Percentiles rank a stretch among this genome's conserved stretches.
Evolutionary conservation across 2,329 filamentous ascomycete species (phyloP).

Genomic region (Trichoderma koningii): DNA sequence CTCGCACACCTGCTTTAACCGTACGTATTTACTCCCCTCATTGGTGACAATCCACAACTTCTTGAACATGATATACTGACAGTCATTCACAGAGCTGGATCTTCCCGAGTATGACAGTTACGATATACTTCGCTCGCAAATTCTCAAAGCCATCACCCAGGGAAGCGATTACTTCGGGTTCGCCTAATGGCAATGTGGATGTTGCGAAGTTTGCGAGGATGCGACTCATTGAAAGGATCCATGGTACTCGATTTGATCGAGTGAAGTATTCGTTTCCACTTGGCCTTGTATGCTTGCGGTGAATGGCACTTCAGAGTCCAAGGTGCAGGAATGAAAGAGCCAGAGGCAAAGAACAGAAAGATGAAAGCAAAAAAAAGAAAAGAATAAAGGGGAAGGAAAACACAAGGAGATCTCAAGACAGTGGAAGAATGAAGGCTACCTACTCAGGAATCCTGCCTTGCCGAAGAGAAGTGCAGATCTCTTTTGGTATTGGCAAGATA

Average conservation of each 20-base stretch:
- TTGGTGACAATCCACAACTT: background rate
- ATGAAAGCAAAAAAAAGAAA: background rate
- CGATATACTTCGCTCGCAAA: conserved; percentile 80
- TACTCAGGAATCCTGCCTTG: conserved; percentile 15
- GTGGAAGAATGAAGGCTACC: background rate
- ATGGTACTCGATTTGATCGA: background rate
- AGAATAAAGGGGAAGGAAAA: background rate
- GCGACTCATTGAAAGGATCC: background rate
- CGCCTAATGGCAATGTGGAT: conserved; percentile 59
- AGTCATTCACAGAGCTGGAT: conserved; percentile 75
- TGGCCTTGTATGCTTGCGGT: conserved; percentile 25
- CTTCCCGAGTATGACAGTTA: conserved; percentile 98
- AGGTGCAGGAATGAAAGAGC: background rate
- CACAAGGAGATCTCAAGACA: background rate
- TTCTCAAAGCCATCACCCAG: conserved; percentile 96
- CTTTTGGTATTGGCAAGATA: conserved; percentile 23
- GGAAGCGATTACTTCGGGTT: conserved; percentile 98
- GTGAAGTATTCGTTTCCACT: background rate
- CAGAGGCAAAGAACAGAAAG: background rate
- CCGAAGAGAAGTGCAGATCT: conserved; percentile 42
- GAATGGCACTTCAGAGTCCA: conserved; percentile 25
- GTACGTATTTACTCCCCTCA: conserved; percentile 59
- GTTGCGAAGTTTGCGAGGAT: background rate
- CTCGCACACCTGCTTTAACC: conserved; percentile 98
- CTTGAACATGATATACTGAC: conserved; percentile 41